Evolutionary conservation across 2,329 filamentous ascomycete species (phyloP).

Genomic region (Pseudogymnoascus sp.): DNA sequence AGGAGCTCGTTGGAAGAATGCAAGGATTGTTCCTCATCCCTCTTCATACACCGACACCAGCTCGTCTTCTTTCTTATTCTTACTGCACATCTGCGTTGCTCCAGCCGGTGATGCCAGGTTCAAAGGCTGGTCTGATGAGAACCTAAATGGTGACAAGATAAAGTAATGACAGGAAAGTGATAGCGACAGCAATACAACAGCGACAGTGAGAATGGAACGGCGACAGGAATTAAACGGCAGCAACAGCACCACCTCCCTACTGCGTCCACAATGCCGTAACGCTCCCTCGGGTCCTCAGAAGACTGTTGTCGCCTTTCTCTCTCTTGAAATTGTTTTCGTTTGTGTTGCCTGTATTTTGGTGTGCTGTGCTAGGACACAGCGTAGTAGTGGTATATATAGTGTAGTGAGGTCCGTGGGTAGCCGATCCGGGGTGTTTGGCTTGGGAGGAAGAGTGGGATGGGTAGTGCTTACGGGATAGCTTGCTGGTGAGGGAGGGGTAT

Average conservation of each 20-base stretch:
- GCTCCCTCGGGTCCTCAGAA: not conserved
- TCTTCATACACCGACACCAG: no score
- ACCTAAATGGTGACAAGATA: no score
- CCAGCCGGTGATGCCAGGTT: no score
- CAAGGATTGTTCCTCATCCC: no score
- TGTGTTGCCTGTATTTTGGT: no score
- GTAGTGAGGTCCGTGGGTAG: not conserved
- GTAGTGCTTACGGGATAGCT: not conserved
- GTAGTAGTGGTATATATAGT: not conserved
- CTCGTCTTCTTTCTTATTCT: no score
- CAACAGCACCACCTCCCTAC: not conserved
- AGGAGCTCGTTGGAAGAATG: no score
- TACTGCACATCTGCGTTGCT: no score
- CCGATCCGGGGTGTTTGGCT: not conserved
- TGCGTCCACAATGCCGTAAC: not conserved
- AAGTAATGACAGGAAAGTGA: not conserved
- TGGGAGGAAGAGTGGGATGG: not conserved
- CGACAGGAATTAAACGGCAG: not conserved
- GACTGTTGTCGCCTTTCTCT: not conserved
- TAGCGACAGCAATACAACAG: not conserved
- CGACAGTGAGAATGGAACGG: not conserved
- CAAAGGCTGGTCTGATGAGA: no score
- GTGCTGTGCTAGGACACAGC: not conserved
- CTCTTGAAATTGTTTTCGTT: not conserved
- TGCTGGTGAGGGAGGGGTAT: not conserved